Percentiles rank a stretch among this genome's conserved stretches.
These are phyloP conservation scores for Quercus mongolica DNA, from an alignment of 306 rosid species.

Conservation along the genomic window DNA sequence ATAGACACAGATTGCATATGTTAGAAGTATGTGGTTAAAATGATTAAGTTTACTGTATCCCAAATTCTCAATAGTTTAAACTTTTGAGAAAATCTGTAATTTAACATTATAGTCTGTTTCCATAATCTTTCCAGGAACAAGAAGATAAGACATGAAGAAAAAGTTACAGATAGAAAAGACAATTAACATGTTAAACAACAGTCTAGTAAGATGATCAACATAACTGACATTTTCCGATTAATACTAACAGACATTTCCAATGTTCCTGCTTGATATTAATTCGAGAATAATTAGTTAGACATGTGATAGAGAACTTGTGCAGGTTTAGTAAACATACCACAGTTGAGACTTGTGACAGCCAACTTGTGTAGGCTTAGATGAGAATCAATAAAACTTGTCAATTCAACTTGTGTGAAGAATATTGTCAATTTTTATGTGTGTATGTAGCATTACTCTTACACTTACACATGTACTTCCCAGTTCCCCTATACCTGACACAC, in stretches of 20 bases:
- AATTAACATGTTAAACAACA: neutral
- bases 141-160: neutral
- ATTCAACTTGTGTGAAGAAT: too few relatives aligned
- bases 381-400: too few relatives aligned
- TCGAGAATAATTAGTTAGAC: neutral
- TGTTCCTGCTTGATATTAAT: too few relatives aligned
- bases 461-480: too few relatives aligned
- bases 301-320: neutral
- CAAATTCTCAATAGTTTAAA: too few relatives aligned
- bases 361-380: too few relatives aligned
- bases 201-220: neutral
- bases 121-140: neutral
- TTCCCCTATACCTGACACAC: too few relatives aligned
- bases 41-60: too few relatives aligned
- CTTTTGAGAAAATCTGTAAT: too few relatives aligned
- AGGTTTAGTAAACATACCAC: conserved; percentile 27
- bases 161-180: neutral
- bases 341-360: conserved; percentile 37
- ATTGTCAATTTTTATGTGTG: too few relatives aligned
- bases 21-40: too few relatives aligned
- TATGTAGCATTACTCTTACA: too few relatives aligned
- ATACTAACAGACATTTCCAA: neutral
- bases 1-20: neutral
- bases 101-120: neutral
- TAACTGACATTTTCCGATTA: neutral